Evolutionary conservation across 2,329 filamentous ascomycete genomes (phyloP).

Genomic region (Colletotrichum liriopes): DNA sequence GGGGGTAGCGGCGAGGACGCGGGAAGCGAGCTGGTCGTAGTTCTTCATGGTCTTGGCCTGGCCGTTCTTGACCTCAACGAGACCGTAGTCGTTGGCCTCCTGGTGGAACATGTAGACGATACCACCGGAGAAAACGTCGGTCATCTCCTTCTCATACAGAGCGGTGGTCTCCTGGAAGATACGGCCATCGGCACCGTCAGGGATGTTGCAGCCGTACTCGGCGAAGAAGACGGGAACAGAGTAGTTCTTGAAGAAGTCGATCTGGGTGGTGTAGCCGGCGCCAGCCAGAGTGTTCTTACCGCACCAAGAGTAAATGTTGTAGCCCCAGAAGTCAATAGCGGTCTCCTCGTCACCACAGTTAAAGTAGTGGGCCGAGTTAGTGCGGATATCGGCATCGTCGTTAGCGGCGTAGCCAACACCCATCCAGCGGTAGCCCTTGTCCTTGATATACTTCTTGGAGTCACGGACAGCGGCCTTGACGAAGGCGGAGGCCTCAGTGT

Average conservation of each 20-base stretch:
- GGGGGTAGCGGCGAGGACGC: constrained; percentile 79
- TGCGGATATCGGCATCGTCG: constrained; percentile 88
- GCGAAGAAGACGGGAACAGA: constrained; percentile 98
- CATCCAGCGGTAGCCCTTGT: constrained; percentile 82
- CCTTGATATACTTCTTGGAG: constrained; percentile 93
- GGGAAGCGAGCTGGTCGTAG: constrained; percentile 80
- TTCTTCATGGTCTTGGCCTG: constrained; percentile 79
- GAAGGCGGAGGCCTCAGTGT: constrained; percentile 91
- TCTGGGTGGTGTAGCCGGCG: constrained; percentile 88
- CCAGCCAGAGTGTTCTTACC: constrained; percentile 82
- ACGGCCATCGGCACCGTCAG: constrained; percentile 74
- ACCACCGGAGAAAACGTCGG: constrained; percentile 89
- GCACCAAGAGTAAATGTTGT: constrained; percentile 99
- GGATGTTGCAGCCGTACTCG: constrained; percentile 95
- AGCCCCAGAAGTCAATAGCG: constrained; percentile 97
- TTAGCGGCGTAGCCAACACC: constrained; percentile 97
- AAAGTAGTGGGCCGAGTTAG: constrained; percentile 90
- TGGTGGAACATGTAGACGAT: constrained; percentile 99
- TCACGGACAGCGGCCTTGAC: constrained; percentile 99
- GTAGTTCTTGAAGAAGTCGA: constrained; percentile 89
- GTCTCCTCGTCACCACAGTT: constrained; percentile 81
- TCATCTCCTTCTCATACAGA: constrained; percentile 88
- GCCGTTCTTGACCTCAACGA: constrained; percentile 73
- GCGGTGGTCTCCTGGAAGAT: constrained; percentile 88
- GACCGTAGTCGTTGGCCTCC: constrained; percentile 90